phyloP scores from a whole-genome alignment of 2,329 filamentous ascomycete genomes.

The Talaromyces sp. region DNA sequence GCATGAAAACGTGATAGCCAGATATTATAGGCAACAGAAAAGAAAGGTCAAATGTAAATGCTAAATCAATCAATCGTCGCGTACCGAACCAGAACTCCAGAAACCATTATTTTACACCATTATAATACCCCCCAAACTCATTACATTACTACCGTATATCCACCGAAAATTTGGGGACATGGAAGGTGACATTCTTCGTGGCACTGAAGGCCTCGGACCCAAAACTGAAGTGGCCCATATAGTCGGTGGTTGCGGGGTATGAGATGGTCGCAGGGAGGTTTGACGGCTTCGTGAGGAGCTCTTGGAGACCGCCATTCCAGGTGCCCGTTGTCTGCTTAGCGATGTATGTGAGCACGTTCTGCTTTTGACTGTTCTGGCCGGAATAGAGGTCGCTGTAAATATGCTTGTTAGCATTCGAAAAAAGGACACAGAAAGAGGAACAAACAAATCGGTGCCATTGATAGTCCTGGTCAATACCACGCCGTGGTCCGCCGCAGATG shows the following conservation, averaged over 20 bases:
- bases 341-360: conserved; percentile 46
- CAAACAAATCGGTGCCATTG: conserved; percentile 25
- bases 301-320: conserved; percentile 45
- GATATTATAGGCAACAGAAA: no score
- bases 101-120: neutral
- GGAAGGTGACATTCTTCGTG: conserved; percentile 44
- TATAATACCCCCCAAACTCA: neutral
- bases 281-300: conserved; percentile 33
- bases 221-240: conserved; percentile 48
- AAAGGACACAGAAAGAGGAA: neutral
- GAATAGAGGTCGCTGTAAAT: conserved; percentile 2
- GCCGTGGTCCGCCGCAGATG: conserved; percentile 17
- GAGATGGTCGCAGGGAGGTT: conserved; percentile 23
- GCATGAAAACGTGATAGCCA: neutral
- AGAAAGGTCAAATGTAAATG: neutral
- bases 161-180: conserved; percentile 30
- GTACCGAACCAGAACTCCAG: neutral
- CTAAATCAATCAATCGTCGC: neutral
- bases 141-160: conserved; percentile 17
- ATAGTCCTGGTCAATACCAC: conserved; percentile 31
- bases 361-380: neutral
- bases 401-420: neutral
- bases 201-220: conserved; percentile 47
- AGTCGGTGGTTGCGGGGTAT: conserved; percentile 39
- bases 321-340: conserved; percentile 28